Conservation (phyloP, 306 rosid species). For the Quercus wislizeni region DNA sequence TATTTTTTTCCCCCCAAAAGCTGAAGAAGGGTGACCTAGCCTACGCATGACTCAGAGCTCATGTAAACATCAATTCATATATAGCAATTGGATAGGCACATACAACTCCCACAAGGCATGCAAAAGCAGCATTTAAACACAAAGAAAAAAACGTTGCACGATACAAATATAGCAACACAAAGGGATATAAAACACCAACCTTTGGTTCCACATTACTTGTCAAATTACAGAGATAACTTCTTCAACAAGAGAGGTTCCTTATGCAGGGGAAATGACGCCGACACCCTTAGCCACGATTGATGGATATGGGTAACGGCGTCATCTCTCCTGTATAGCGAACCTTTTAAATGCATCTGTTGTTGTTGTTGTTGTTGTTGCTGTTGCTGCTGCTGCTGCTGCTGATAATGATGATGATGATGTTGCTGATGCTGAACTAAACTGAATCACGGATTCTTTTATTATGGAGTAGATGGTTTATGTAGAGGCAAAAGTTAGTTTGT, state of each 20-base stretch:
- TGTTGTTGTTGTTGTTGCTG: too few species aligned
- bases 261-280: constrained; percentile 37
- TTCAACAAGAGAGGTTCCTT: constrained; percentile 44
- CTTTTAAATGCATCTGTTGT: constrained; percentile 25
- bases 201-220: neutral
- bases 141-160: neutral
- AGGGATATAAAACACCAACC: constrained; percentile 19
- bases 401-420: neutral
- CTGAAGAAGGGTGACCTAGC: neutral
- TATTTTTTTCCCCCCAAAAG: neutral
- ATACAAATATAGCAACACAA: neutral
- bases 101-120: too few species aligned
- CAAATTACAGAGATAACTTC: neutral
- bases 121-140: neutral
- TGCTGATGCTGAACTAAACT: too few species aligned
- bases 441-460: too few species aligned
- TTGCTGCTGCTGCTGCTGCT: neutral
- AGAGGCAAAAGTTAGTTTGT: too few species aligned
- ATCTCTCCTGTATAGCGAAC: constrained; percentile 81
- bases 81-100: too few species aligned
- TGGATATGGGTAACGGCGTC: constrained; percentile 34
- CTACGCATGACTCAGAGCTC: neutral
- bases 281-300: neutral
- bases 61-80: neutral
- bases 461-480: too few species aligned